Evolutionary conservation across 106 monocot species (phyloP).

Genomic region (Phalaenopsis aphrodite): DNA sequence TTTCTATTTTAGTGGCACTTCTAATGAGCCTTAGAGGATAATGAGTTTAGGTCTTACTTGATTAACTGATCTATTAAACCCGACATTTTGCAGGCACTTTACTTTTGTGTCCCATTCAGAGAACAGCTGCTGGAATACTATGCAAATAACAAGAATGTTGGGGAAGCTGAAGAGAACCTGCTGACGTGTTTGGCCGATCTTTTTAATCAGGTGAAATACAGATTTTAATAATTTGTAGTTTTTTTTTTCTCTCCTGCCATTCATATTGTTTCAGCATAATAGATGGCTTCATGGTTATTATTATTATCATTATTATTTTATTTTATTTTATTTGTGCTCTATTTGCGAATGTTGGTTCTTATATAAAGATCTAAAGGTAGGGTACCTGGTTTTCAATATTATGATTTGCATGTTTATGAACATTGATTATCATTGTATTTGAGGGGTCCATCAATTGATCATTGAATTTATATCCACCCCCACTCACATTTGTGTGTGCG

Average conservation of each 20-base stretch:
- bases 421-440: background rate
- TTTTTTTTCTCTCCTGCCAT: background rate
- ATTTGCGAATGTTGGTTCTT: background rate
- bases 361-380: background rate
- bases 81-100: constrained; percentile 48
- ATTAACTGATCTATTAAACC: background rate
- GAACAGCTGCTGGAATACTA: constrained; percentile 71
- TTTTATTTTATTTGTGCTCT: background rate
- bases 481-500: too few relatives aligned
- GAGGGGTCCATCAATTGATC: background rate
- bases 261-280: background rate
- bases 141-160: constrained; percentile 50
- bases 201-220: constrained; percentile 55
- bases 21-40: background rate
- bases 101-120: constrained; percentile 74
- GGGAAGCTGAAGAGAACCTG: constrained; percentile 64
- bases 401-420: background rate
- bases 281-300: background rate
- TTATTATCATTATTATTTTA: too few relatives aligned
- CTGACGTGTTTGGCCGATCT: constrained; percentile 81
- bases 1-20: background rate
- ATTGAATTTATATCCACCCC: background rate
- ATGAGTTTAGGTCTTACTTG: background rate
- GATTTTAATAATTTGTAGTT: background rate
- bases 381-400: background rate